A percentile compares a stretch with the other conserved stretches of the same genome.
Evolutionary conservation across 345 rosid genomes (phyloP).

Genomic region (Hypericum androsaemum): DNA sequence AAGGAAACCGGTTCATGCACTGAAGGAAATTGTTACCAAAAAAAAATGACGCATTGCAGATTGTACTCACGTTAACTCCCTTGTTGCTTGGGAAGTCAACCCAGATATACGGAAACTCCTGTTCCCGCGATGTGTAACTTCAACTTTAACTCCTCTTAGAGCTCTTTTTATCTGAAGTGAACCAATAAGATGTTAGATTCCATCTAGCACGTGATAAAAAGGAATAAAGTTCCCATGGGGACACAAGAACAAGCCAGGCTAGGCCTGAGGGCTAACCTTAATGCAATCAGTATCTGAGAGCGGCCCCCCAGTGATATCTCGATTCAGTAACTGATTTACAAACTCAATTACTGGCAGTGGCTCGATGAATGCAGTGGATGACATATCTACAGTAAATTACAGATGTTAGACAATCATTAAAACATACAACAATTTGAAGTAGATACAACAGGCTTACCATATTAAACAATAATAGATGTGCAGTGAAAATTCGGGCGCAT

Average conservation of each 20-base stretch:
- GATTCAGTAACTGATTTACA: conserved; percentile 24
- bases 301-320: conserved; percentile 28
- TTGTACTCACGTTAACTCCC: conserved; percentile 24
- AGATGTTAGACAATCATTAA: not conserved
- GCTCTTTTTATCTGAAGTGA: conserved; percentile 29
- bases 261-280: conserved; percentile 15
- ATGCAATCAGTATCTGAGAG: conserved; percentile 29
- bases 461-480: not conserved
- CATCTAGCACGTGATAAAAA: too few species aligned
- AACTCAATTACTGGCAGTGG: conserved; percentile 34
- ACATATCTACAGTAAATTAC: conserved; percentile 20
- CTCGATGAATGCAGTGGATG: conserved; percentile 28
- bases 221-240: too few species aligned
- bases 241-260: too few species aligned
- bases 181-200: too few species aligned
- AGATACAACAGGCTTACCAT: not conserved
- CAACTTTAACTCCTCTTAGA: conserved; percentile 37
- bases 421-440: too few species aligned
- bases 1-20: too few species aligned
- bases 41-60: not conserved
- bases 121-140: conserved; percentile 35
- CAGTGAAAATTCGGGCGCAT: too few species aligned
- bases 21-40: too few species aligned
- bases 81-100: conserved; percentile 32
- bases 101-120: conserved; percentile 31